A percentile compares a stretch with the other conserved stretches of the same genome.
phyloP scores from a whole-genome alignment of 768 basidiomycete genomes.

The Brasilioporus rufonigricans region DNA sequence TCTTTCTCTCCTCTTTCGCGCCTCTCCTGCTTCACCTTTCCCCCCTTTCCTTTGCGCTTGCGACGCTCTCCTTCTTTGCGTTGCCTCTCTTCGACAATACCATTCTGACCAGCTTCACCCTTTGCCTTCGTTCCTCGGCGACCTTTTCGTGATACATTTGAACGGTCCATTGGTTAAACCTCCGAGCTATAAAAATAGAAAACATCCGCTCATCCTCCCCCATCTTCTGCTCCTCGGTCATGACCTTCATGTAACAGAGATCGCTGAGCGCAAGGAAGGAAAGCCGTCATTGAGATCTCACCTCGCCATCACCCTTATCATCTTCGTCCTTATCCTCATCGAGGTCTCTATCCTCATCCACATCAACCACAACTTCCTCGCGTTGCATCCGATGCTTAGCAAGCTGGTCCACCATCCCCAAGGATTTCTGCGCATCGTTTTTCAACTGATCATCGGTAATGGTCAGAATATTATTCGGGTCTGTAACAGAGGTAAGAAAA shows the following conservation, averaged over 20 bases:
- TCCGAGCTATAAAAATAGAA: conserved; percentile 97
- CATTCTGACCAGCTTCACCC: conserved; percentile 73
- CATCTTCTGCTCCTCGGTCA: conserved; percentile 98
- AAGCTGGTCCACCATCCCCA: conserved; percentile 99
- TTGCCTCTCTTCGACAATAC: conserved; percentile 77
- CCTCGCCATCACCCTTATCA: conserved; percentile 47
- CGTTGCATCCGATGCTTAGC: conserved; percentile 92
- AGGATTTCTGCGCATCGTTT: conserved; percentile 97
- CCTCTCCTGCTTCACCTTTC: conserved; percentile 49
- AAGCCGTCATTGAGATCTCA: conserved; percentile 21
- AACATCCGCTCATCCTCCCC: conserved; percentile 99
- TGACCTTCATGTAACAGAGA: conserved; percentile 41
- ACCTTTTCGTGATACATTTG: conserved; percentile 96
- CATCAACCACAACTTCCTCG: conserved; percentile 62
- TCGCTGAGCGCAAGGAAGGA: conserved; percentile 13
- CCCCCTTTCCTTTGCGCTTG: conserved; percentile 73
- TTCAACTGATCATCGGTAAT: conserved; percentile 98
- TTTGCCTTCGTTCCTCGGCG: conserved; percentile 85
- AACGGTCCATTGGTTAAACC: conserved; percentile 98
- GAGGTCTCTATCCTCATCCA: conserved; percentile 60
- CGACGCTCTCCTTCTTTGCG: conserved; percentile 72
- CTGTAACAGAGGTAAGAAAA: conserved; percentile 38
- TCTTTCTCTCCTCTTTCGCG: conserved; percentile 62
- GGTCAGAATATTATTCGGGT: conserved; percentile 92
- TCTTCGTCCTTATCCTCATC: conserved; percentile 61